These are phyloP conservation scores for Fusarium redolens DNA, from an alignment of 2,329 filamentous ascomycete genomes.

Conservation along the genomic window DNA sequence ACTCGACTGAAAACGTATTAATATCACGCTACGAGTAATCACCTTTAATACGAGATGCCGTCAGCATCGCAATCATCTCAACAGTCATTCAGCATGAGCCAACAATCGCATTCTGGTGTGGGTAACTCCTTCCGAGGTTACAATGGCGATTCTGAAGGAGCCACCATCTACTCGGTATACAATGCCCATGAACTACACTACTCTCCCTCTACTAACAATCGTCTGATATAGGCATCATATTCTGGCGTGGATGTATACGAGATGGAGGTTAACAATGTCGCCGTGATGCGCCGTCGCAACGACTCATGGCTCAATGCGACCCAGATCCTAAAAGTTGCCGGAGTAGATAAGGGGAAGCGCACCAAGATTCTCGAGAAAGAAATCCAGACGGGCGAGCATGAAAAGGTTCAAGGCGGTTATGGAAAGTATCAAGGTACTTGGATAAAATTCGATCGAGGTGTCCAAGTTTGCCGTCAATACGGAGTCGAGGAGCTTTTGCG, in stretches of 20 bases:
- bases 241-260: constrained; percentile 97
- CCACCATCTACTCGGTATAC: constrained; percentile 72
- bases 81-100: constrained; percentile 68
- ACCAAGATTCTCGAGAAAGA: constrained; percentile 99
- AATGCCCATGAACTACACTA: background rate
- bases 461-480: constrained; percentile 88
- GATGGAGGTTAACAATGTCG: constrained; percentile 94
- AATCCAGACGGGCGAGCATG: constrained; percentile 94
- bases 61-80: constrained; percentile 65
- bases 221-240: constrained; percentile 76
- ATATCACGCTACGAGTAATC: background rate
- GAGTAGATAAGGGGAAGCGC: constrained; percentile 96
- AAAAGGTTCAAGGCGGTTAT: constrained; percentile 98
- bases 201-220: constrained; percentile 32
- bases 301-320: constrained; percentile 99
- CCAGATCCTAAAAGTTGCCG: constrained; percentile 96
- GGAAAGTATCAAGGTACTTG: constrained; percentile 99
- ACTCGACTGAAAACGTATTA: background rate
- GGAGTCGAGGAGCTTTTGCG: constrained; percentile 81
- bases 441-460: constrained; percentile 92
- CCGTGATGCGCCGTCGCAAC: constrained; percentile 93
- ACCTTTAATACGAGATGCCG: constrained; percentile 46
- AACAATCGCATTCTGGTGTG: constrained; percentile 59
- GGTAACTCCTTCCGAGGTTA: constrained; percentile 52
- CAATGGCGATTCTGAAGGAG: constrained; percentile 54